These are phyloP conservation scores for Talaromyces borbonicus DNA, from an alignment of 495 filamentous ascomycete species.

Conservation along the genomic window DNA sequence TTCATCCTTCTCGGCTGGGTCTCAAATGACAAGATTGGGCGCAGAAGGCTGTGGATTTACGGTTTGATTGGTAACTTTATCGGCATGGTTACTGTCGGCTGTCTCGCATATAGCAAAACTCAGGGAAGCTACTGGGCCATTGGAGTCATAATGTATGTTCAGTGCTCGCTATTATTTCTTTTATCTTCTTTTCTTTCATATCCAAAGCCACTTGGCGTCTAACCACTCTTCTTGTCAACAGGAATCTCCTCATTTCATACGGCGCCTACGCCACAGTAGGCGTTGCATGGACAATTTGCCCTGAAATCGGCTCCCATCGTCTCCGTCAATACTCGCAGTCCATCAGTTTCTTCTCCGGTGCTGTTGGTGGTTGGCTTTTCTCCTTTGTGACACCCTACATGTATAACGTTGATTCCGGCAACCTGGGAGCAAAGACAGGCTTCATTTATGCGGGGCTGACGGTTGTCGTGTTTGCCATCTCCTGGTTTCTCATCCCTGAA, in stretches of 20 bases:
- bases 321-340: conserved; percentile 12
- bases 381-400: conserved; percentile 13
- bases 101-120: conserved; percentile 6
- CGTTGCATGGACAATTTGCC: conserved; percentile 12
- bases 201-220: not conserved
- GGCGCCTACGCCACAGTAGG: conserved; percentile 9
- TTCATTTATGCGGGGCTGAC: conserved; percentile 11
- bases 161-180: no score
- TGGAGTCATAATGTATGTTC: conserved; percentile 14
- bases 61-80: conserved; percentile 9
- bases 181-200: not conserved
- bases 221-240: not conserved
- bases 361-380: conserved; percentile 8
- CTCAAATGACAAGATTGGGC: conserved; percentile 5
- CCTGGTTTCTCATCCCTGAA: conserved; percentile 10
- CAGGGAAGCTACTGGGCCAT: conserved; percentile 10
- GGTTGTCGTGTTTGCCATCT: conserved; percentile 9
- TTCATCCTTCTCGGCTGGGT: conserved; percentile 11
- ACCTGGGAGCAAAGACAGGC: conserved; percentile 11
- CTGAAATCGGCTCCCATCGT: conserved; percentile 11
- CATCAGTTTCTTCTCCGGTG: conserved; percentile 9
- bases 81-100: conserved; percentile 10
- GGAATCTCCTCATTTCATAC: conserved; percentile 12
- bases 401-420: conserved; percentile 14
- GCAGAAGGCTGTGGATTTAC: conserved; percentile 7